Conservation (phyloP, 345 rosid genomes). For the Acer yangbiense region DNA sequence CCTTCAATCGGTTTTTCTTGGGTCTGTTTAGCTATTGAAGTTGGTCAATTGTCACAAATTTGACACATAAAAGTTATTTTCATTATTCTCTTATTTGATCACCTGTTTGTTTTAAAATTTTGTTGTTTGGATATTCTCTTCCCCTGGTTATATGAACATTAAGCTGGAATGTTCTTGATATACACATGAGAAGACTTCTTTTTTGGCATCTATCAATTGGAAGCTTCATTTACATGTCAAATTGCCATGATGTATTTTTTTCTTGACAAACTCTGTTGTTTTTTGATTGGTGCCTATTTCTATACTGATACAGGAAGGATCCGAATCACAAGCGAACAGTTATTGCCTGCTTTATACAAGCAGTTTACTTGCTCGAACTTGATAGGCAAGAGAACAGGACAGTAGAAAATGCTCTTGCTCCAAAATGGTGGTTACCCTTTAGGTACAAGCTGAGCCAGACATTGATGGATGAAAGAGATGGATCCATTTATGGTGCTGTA, state of each 20-base stretch:
- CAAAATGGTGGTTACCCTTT: conserved; percentile 95
- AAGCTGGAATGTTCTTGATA: not conserved
- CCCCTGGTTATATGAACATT: not conserved
- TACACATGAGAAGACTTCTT: not conserved
- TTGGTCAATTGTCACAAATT: not conserved
- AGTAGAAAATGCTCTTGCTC: conserved; percentile 72
- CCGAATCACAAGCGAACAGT: conserved; percentile 90
- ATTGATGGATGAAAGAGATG: conserved; percentile 77
- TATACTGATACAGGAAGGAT: conserved; percentile 64
- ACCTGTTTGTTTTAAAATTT: not conserved
- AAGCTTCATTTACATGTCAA: not conserved
- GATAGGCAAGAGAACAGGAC: conserved; percentile 85
- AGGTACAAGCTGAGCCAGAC: conserved; percentile 78
- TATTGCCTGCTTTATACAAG: conserved; percentile 93
- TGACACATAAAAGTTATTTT: not conserved
- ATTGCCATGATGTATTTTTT: not conserved
- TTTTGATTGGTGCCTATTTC: not conserved
- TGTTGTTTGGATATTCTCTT: not conserved
- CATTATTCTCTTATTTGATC: not conserved
- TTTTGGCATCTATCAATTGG: not conserved
- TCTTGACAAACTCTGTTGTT: conserved; percentile 9
- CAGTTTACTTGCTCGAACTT: conserved; percentile 83
- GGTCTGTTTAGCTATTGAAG: not conserved
- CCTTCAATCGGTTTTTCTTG: not conserved
- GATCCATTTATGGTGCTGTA: conserved; percentile 82